Evolutionary conservation across 371 early-diverging fungal species (phyloP), one percentile per base, ranked within the genome.

Genomic region (Mortierella sp.): DNA sequence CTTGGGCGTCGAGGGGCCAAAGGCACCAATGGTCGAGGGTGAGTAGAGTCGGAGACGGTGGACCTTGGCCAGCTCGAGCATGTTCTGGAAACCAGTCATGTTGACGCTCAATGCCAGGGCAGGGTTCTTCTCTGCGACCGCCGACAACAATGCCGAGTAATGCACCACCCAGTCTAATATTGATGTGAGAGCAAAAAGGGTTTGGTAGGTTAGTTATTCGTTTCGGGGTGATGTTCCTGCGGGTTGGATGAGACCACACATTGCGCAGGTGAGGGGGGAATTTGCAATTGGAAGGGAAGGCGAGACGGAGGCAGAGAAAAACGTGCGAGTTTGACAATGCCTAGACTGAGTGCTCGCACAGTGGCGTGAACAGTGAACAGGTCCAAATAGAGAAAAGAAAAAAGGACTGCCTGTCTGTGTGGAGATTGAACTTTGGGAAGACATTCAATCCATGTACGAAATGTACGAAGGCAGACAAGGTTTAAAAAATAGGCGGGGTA

Each of bases 21-120:
- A 92, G n/a, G 91, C 93, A 32, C 92, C 93, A 80, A 93, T 93
- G 11, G 93, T 92, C 76, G 90, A 90, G 44, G 93, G 93, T 0
- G 89, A 90, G 78, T 92, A 88, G 8, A 92, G 75, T 6, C 92
- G 87, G 24, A 93, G 85, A 44, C 88, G 82, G 74, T 91, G 91
- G 32, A 84, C 75, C 72, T 89, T 90, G 49, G 93, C 89, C 70
- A 93, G 72, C 74, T 93, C 92, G 60, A 93, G 80, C 41, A 93
- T 87, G 77, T 93, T 92, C 73, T 92, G 92, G 85, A 93, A 91
- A 35, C 93, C 93, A 65, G 79, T 88, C 74, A 93, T 84, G 79
- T 93, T 93, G 74, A 93, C 91, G 35, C 82, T 84, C 46, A 93
- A 79, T 4, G 92, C 93, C 58, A 88, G 76, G 14, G 88, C 81